Base-by-base conservation (phyloP, 2,329 filamentous ascomycete species). In the Blastomyces emzantsi region DNA sequence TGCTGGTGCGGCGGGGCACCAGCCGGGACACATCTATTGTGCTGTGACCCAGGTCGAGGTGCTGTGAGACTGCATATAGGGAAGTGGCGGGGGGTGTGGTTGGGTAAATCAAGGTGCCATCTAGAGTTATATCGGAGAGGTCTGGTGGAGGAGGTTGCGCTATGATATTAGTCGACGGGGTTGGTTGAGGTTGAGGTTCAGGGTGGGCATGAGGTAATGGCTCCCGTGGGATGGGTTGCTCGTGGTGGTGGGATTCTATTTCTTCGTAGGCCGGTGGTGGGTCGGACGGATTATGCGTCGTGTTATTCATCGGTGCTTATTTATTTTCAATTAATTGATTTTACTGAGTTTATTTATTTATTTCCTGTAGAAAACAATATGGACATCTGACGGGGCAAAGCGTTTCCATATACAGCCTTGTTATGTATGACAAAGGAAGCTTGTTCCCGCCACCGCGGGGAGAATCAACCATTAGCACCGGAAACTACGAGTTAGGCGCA, bases 21-120 rank as follows among this genome's bases (percentile, higher is more conserved):
- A 67, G 60, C 17, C 65, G 66, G 22, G 64, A 66, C 51, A 68
- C 60, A 17, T 49, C 47, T 28, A 68, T 64, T 25, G 41, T 60
- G 39, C 57, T 62, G 33, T 64, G 58, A n/a, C 64, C 64, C 15
- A 65, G 54, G 43, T 67, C 63, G 17, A 68, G 60, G 28, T 66
- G 60, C 22, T 65, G 63, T 17, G 63, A 62, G n/a, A 67, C 58
- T 47, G 64, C 64, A 51, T 68, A 68, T 17, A 64, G 56, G 15
- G 65, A 59, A n/a, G 60, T 63, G 41, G 64, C 59, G 13, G 60
- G 66, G 47, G 56, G 62, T 47, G n/a, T 52, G 17, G 62, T 64
- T 30, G 56, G 66, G 49, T 63, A 66, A 45, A 64, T 67, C 33
- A 66, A 60, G 19, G 56, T 68, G 19, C 59, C 62, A 33, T 68